phyloP scores from a whole-genome alignment of 2,329 filamentous ascomycete genomes.

The Fusarium tupiense region DNA sequence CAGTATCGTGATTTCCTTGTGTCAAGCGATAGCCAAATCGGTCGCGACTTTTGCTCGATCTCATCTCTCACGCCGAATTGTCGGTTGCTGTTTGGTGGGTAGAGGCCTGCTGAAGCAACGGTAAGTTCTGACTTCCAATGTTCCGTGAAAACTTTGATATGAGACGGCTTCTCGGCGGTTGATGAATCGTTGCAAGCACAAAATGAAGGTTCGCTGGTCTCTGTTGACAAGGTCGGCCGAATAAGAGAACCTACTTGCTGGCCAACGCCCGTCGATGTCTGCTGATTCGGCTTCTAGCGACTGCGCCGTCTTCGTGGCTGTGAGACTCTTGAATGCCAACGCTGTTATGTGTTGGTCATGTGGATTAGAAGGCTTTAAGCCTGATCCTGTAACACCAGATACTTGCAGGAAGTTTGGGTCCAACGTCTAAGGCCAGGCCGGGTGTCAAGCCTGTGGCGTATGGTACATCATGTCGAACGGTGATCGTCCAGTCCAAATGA shows the following conservation, averaged over 20 bases:
- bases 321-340: accelerated
- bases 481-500: too few relatives aligned
- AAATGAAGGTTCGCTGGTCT: accelerated
- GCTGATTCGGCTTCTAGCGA: accelerated
- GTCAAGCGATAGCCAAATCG: too few relatives aligned
- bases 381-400: accelerated
- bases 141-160: too few relatives aligned
- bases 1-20: too few relatives aligned
- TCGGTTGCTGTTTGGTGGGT: too few relatives aligned
- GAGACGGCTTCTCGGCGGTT: accelerated
- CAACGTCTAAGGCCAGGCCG: too few relatives aligned
- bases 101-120: too few relatives aligned
- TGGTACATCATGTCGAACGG: too few relatives aligned
- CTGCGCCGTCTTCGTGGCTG: accelerated
- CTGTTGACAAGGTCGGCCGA: accelerated
- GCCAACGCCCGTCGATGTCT: accelerated
- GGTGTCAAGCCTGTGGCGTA: accelerated
- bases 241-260: accelerated
- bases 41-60: accelerated
- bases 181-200: too few relatives aligned
- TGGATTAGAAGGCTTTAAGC: too few relatives aligned
- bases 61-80: too few relatives aligned
- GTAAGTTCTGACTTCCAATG: accelerated
- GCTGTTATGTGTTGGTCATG: too few relatives aligned
- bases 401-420: accelerated